Evolutionary conservation across 352 stramenopile species (phyloP).

Genomic region (Phytopythium mirpurense): DNA sequence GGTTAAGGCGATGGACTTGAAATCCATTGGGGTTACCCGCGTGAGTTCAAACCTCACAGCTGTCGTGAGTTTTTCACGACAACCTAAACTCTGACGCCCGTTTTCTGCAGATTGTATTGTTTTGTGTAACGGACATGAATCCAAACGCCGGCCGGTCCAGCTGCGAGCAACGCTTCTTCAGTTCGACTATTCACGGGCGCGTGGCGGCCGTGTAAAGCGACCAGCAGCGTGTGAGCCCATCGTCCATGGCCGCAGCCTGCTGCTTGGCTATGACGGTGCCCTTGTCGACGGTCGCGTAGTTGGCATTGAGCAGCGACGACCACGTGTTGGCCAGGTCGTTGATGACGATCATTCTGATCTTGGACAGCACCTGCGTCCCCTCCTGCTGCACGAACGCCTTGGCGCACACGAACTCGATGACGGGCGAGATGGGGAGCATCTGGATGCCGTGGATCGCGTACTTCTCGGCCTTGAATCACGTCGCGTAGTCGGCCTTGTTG

Average conservation of each 20-base stretch:
- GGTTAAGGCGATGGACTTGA: conserved; percentile 9
- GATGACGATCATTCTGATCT: conserved; percentile 28
- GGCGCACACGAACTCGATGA: conserved; percentile 51
- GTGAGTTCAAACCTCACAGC: conserved; percentile 6
- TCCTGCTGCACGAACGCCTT: conserved; percentile 45
- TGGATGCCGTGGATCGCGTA: conserved; percentile 77
- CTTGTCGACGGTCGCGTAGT: conserved; percentile 68
- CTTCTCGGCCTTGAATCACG: conserved; percentile 68
- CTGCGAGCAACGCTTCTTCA: too few relatives aligned
- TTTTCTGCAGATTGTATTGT: too few relatives aligned
- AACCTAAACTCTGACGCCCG: too few relatives aligned
- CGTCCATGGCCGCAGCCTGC: conserved; percentile 55
- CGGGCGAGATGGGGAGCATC: conserved; percentile 63
- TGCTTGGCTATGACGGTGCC: conserved; percentile 43
- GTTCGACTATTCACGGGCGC: too few relatives aligned
- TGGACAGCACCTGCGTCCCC: conserved; percentile 41
- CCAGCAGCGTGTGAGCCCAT: conserved; percentile 70
- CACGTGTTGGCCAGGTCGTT: conserved; percentile 50
- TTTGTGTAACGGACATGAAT: too few relatives aligned
- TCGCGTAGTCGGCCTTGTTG: conserved; percentile 72
- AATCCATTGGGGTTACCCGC: conserved; percentile 7
- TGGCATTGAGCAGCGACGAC: conserved; percentile 74
- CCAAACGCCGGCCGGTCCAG: too few relatives aligned
- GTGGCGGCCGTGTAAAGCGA: conserved; percentile 70
- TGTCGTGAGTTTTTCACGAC: not conserved